Evolutionary conservation across 176 grass and related monocot genomes (phyloP).

Genomic region (Elaeis guineensis): DNA sequence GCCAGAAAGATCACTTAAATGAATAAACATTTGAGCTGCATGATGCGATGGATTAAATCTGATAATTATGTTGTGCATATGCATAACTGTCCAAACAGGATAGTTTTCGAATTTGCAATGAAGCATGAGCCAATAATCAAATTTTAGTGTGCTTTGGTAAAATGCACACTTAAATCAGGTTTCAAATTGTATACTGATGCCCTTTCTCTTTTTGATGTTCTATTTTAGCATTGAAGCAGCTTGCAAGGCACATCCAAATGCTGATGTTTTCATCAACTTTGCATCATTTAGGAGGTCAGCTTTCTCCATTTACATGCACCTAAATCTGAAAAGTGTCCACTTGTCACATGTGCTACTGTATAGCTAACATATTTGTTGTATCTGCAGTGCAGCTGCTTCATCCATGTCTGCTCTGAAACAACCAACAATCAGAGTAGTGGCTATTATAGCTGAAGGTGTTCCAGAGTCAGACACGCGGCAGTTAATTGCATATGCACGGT

Average conservation of each 20-base stretch:
- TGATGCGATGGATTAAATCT: no score
- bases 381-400: constrained; percentile 81
- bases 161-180: no score
- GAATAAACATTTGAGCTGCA: no score
- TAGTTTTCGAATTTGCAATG: no score
- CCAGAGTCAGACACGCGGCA: constrained; percentile 89
- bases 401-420: constrained; percentile 95
- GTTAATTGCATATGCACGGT: constrained; percentile 78
- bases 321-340: no score
- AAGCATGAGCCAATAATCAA: no score
- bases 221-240: constrained; percentile 80
- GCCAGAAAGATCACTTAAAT: no score
- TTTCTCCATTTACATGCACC: not conserved
- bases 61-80: no score
- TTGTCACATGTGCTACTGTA: no score
- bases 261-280: constrained; percentile 99
- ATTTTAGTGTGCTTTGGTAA: no score
- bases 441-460: constrained; percentile 99
- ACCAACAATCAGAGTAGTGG: constrained; percentile 83
- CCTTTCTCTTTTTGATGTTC: constrained; percentile 16
- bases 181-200: no score
- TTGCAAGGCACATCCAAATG: constrained; percentile 76
- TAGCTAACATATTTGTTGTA: constrained; percentile 17
- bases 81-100: no score
- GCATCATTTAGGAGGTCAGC: constrained; percentile 88